These are phyloP conservation scores for Colletotrichum sp. DNA, from an alignment of 2,329 filamentous ascomycete genomes.

Conservation along the genomic window DNA sequence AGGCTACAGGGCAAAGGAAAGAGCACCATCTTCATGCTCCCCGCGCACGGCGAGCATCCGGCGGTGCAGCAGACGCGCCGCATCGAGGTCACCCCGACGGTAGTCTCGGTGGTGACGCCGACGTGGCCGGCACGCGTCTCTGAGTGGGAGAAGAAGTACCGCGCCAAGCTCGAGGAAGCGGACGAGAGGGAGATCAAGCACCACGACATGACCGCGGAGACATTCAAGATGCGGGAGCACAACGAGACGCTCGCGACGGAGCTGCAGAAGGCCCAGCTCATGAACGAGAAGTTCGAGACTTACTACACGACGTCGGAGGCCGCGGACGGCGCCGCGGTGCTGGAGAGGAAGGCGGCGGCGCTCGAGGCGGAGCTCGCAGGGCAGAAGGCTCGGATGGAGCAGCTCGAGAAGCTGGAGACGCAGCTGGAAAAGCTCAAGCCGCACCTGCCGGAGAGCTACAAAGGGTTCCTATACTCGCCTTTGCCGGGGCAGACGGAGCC, in stretches of 20 bases:
- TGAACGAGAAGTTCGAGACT: slow-evolving; percentile 6
- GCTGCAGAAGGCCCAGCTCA: background rate
- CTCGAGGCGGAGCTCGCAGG: background rate
- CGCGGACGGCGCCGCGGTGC: background rate
- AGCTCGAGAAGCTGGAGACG: background rate
- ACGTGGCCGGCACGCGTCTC: slow-evolving; percentile 35
- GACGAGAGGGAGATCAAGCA: slow-evolving; percentile 5
- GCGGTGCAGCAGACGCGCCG: slow-evolving; percentile 44
- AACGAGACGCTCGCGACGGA: slow-evolving; percentile 8
- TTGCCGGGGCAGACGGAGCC: background rate
- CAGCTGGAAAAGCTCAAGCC: background rate
- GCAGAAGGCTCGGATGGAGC: background rate
- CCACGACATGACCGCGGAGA: slow-evolving; percentile 21
- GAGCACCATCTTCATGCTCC: slow-evolving; percentile 58
- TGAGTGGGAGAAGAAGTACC: slow-evolving; percentile 29
- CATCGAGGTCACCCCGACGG: slow-evolving; percentile 48
- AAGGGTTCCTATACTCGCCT: background rate
- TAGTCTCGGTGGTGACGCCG: slow-evolving; percentile 31
- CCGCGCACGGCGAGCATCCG: slow-evolving; percentile 53
- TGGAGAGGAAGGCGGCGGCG: background rate
- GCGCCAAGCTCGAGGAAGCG: slow-evolving; percentile 25
- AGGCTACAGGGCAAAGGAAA: slow-evolving; percentile 50
- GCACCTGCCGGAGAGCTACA: background rate
- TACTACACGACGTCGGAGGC: slow-evolving; percentile 3
- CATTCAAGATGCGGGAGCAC: slow-evolving; percentile 16